Evolutionary conservation across 2,329 filamentous ascomycete genomes (phyloP).

Genomic region (Phialophora macrospora): DNA sequence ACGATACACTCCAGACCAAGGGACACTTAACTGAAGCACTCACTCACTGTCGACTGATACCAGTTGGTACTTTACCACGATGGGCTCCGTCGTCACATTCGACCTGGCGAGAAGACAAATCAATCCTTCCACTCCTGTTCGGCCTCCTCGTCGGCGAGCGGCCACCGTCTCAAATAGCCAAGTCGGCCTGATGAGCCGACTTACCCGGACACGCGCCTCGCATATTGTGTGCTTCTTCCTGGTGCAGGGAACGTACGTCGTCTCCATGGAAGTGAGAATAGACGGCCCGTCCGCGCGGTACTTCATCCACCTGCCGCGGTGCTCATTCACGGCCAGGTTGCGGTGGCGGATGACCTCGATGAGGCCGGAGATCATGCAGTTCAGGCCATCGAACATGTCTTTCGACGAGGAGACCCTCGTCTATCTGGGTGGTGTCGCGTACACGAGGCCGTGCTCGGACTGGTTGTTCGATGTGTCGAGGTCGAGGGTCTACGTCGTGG

Average conservation of each 20-base stretch:
- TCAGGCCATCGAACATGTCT: neutral
- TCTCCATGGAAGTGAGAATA: slow-evolving; percentile 1
- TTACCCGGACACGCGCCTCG: neutral
- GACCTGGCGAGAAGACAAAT: neutral
- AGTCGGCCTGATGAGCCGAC: neutral
- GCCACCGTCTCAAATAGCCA: neutral
- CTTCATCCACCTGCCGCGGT: slow-evolving; percentile 1
- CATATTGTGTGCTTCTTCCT: slow-evolving; percentile 1
- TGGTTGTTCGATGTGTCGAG: neutral
- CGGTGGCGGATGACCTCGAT: slow-evolving; percentile 2
- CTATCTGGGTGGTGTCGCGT: neutral
- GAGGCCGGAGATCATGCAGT: neutral
- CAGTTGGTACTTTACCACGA: neutral
- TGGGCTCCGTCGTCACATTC: neutral
- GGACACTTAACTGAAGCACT: too few relatives aligned
- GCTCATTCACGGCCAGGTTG: neutral
- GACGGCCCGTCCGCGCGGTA: neutral
- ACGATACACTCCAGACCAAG: too few relatives aligned
- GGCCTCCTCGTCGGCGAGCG: neutral
- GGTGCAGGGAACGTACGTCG: neutral
- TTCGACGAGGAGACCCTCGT: neutral
- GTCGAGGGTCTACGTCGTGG: neutral
- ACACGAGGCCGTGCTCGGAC: neutral
- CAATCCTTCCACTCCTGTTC: neutral
- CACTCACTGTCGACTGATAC: neutral